A percentile compares a stretch with the other conserved stretches of the same genome.
These are phyloP conservation scores for Hysterium pulicare DNA, from an alignment of 2,329 filamentous ascomycete species.

Conservation along the genomic window DNA sequence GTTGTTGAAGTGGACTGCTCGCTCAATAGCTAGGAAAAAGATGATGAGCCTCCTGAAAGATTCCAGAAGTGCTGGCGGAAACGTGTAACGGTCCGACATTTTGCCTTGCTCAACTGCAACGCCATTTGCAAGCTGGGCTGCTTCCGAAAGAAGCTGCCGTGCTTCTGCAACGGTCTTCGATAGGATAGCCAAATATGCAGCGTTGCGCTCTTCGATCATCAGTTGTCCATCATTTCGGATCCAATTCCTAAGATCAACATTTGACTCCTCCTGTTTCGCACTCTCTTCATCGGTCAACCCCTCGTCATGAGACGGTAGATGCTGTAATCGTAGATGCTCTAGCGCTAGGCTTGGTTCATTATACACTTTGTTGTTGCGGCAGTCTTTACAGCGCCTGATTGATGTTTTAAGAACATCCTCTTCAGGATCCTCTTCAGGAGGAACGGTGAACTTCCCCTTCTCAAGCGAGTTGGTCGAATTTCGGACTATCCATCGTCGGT, in stretches of 20 bases:
- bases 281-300: neutral
- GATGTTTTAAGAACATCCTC: slow-evolving; percentile 9
- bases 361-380: slow-evolving; percentile 11
- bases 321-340: slow-evolving; percentile 19
- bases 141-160: slow-evolving; percentile 10
- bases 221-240: slow-evolving; percentile 17
- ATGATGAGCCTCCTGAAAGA: slow-evolving; percentile 20
- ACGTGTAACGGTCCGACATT: slow-evolving; percentile 23
- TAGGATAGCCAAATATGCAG: slow-evolving; percentile 14
- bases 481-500: slow-evolving; percentile 19
- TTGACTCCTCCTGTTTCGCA: neutral
- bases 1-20: slow-evolving; percentile 18
- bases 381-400: slow-evolving; percentile 18
- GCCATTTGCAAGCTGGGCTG: slow-evolving; percentile 22
- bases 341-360: slow-evolving; percentile 15
- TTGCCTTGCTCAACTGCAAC: slow-evolving; percentile 22
- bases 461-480: slow-evolving; percentile 1
- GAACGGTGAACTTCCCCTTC: slow-evolving; percentile 2
- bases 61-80: slow-evolving; percentile 20
- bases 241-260: slow-evolving; percentile 17
- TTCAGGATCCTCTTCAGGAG: slow-evolving; percentile 7
- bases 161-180: slow-evolving; percentile 12
- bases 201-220: slow-evolving; percentile 19
- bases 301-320: neutral
- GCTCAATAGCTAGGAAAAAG: slow-evolving; percentile 25